phyloP scores from a whole-genome alignment of 75 land plant genomes.

The Gnetum montanum region DNA sequence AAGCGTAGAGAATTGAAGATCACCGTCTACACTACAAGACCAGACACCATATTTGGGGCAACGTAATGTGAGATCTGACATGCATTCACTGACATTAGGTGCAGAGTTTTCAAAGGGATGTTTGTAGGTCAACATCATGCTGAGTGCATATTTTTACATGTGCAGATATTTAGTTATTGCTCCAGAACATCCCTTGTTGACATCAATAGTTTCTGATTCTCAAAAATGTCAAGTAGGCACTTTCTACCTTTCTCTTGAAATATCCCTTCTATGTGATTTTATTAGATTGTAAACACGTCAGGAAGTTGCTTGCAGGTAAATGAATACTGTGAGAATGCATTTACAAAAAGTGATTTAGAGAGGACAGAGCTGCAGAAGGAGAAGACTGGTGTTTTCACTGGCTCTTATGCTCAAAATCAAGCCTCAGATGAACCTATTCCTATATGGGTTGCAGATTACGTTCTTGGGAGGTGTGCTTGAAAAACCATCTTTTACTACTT shows the following conservation, averaged over 20 bases:
- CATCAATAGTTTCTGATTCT: slow-evolving; percentile 34
- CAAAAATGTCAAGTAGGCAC: slow-evolving; percentile 44
- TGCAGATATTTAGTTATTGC: slow-evolving; percentile 84
- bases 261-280: neutral
- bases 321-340: slow-evolving; percentile 62
- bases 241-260: neutral
- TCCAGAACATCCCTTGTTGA: slow-evolving; percentile 72
- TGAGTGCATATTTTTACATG: neutral
- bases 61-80: slow-evolving; percentile 44
- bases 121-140: no score
- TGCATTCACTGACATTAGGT: no score
- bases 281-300: neutral
- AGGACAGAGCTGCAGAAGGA: slow-evolving; percentile 96
- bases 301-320: slow-evolving; percentile 44
- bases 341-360: slow-evolving; percentile 86
- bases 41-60: slow-evolving; percentile 92
- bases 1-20: slow-evolving; percentile 28
- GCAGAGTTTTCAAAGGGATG: no score
- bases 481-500: neutral
- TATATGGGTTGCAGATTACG: slow-evolving; percentile 97
- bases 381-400: slow-evolving; percentile 86
- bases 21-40: slow-evolving; percentile 81
- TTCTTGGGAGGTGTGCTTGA: slow-evolving; percentile 67
- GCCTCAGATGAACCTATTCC: slow-evolving; percentile 76
- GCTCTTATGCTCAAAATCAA: slow-evolving; percentile 72